Evolutionary conservation across 2,329 filamentous ascomycete genomes (phyloP).

Genomic region (Sporothrix schenckii): DNA sequence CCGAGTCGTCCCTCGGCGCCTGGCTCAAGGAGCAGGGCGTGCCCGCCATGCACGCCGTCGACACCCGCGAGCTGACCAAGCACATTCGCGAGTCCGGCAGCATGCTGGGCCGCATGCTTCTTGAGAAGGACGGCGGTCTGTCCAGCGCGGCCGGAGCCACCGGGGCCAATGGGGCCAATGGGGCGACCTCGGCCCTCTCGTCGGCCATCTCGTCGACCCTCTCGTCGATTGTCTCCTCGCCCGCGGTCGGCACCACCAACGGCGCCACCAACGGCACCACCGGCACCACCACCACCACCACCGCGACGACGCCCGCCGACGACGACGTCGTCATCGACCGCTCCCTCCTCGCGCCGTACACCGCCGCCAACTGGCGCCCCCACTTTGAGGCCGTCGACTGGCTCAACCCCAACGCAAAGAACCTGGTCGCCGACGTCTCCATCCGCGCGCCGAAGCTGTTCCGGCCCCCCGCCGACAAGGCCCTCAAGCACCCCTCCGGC

Average conservation of each 20-base stretch:
- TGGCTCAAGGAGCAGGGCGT: conserved; percentile 97
- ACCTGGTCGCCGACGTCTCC: conserved; percentile 93
- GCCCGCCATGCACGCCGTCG: conserved; percentile 91
- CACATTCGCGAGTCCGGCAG: conserved; percentile 90
- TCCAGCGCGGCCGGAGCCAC: conserved; percentile 33
- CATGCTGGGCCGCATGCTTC: conserved; percentile 89
- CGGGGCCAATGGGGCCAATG: too few species aligned
- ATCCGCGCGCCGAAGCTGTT: conserved; percentile 85
- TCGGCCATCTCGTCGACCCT: too few species aligned
- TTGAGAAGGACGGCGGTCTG: conserved; percentile 63
- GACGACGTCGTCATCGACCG: conserved; percentile 11
- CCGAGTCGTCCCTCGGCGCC: conserved; percentile 82
- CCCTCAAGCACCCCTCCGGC: conserved; percentile 82
- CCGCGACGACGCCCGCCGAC: background rate
- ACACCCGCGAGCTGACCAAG: conserved; percentile 92
- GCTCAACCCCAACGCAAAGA: conserved; percentile 89
- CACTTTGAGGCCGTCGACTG: conserved; percentile 83
- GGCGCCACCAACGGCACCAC: too few species aligned
- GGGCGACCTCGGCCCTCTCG: too few species aligned
- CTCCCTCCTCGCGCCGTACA: conserved; percentile 44
- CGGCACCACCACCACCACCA: background rate
- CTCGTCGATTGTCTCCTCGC: too few species aligned
- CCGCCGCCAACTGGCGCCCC: conserved; percentile 49
- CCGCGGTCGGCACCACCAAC: conserved; percentile 37
- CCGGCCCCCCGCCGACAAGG: conserved; percentile 69